These are phyloP conservation scores for Tubosaeta brunneosetosa DNA, from an alignment of 768 basidiomycete genomes.

Conservation along the genomic window DNA sequence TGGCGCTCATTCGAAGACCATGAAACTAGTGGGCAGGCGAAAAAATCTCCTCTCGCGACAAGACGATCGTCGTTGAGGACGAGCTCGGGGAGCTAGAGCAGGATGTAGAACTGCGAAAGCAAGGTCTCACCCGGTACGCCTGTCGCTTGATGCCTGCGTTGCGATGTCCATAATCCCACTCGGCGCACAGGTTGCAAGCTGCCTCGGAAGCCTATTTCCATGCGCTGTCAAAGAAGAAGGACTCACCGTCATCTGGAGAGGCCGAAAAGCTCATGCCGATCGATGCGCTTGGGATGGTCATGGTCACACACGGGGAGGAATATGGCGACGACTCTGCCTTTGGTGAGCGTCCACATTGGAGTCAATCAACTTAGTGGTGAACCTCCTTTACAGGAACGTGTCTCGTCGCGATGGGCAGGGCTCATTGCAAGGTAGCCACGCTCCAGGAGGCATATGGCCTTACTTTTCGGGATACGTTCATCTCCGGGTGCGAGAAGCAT, in stretches of 20 bases:
- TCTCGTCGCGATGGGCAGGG: conserved; percentile 71
- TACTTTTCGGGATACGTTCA: conserved; percentile 68
- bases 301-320: conserved; percentile 82
- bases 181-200: conserved; percentile 51
- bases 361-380: not conserved
- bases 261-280: conserved; percentile 68
- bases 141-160: not conserved
- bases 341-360: conserved; percentile 37
- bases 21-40: conserved; percentile 76
- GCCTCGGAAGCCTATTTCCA: conserved; percentile 71
- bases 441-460: conserved; percentile 79
- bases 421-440: conserved; percentile 79
- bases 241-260: conserved; percentile 56
- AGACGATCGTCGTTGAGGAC: conserved; percentile 61
- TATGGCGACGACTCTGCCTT: conserved; percentile 73
- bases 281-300: conserved; percentile 78
- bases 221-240: conserved; percentile 70
- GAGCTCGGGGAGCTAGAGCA: conserved; percentile 79
- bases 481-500: conserved; percentile 60
- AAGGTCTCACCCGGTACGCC: conserved; percentile 69
- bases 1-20: conserved; percentile 18
- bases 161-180: conserved; percentile 1
- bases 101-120: conserved; percentile 76
- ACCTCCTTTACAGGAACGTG: conserved; percentile 49
- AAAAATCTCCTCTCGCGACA: conserved; percentile 80